Base-by-base conservation (phyloP, 352 stramenopile species). In the Phytophthora ohioensis region DNA sequence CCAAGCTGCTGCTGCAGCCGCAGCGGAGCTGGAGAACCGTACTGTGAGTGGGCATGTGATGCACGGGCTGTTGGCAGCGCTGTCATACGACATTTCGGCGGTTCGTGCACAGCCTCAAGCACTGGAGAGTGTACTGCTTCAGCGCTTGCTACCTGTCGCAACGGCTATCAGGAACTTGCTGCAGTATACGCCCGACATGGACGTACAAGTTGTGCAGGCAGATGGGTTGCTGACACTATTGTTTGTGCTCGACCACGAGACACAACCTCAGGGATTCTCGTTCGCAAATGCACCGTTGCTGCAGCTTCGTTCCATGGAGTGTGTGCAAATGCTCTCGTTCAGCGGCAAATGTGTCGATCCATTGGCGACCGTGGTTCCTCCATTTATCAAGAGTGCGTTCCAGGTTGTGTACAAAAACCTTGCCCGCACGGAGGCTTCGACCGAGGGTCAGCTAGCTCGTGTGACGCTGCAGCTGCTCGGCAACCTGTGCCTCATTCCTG, bases 261-360 rank as follows among this genome's bases (percentile, higher is more conserved):
- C 88, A 7, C 87, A 92, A 48, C 88, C 85, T 7, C 83, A 92
- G 32, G 84, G 78, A 7, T 95, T 94, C 53, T 96, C 89, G 11
- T 93, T 94, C 51, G 78, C 84, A 0, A 84, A 77, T 45, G 87
- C 89, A 0, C 85, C 89, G 8, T 69, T 94, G 30, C 68, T 96
- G n/a, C 88, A 92, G 47, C 67, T 95, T 32, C 81, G 89, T n/a
- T 93, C 86, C 55, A 88, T 96, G 45, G 89, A 96, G 60, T 94
- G 89, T 45, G 64, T 96, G 15, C 89, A 96, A 64, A 94, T 95
- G 73, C 67, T 94, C n/a, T 92, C 88, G 46, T 96, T 96, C 68
- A 95, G 87, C 47, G 82, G 85, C 9, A 93, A 90, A 47, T 94
- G 87, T 56, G 67, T 95, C 3, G 87, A 96, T 52, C 67, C 82